Conservation (phyloP, 2,329 filamentous ascomycete genomes). For the Penicillium nordicum region DNA sequence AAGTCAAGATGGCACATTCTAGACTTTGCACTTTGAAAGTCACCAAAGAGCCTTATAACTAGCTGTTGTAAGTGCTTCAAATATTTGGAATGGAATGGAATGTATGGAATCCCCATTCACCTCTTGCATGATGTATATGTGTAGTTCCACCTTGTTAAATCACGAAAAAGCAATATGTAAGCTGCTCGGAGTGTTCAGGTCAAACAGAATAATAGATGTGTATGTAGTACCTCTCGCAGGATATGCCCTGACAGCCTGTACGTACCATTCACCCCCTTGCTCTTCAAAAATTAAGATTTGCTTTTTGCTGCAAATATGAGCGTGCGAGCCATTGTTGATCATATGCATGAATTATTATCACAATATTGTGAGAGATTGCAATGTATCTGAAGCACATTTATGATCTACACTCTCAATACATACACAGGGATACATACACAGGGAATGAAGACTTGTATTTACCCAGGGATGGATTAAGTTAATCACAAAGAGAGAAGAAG, state of each 20-base stretch:
- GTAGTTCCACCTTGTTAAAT: too few species aligned
- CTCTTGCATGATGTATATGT: too few species aligned
- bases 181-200: too few species aligned
- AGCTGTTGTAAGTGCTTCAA: too few species aligned
- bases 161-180: too few species aligned
- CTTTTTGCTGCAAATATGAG: background rate
- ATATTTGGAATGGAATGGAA: too few species aligned
- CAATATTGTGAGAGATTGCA: background rate
- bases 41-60: too few species aligned
- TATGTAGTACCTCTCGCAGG: background rate
- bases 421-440: background rate
- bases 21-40: too few species aligned
- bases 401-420: background rate
- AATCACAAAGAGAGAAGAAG: conserved; percentile 6
- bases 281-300: background rate
- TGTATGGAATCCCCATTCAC: too few species aligned
- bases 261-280: background rate
- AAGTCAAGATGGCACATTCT: too few species aligned
- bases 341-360: too few species aligned
- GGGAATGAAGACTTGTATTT: conserved; percentile 5
- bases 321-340: background rate
- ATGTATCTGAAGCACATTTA: background rate
- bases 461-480: conserved; percentile 12
- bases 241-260: background rate
- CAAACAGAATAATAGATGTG: too few species aligned